These are phyloP conservation scores for Plasmopara muralis DNA, from an alignment of 352 stramenopile species.

Conservation along the genomic window DNA sequence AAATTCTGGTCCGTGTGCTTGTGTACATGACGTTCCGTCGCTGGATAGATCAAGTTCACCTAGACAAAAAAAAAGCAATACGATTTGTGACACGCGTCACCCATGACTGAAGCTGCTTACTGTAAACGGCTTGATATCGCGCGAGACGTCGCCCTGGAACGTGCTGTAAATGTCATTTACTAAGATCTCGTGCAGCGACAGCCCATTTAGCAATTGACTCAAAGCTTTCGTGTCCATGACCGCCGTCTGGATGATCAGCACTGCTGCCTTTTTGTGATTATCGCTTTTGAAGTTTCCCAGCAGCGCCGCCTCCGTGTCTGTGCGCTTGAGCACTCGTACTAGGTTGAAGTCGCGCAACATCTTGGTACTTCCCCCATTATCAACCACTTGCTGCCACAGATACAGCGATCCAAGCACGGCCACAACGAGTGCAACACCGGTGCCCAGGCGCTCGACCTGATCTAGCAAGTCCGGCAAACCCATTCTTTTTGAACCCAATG, in stretches of 20 bases:
- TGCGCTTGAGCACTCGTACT: constrained; percentile 57
- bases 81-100: background rate
- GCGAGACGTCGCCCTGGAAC: constrained; percentile 59
- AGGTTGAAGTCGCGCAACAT: constrained; percentile 51
- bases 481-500: background rate
- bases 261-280: constrained; percentile 44
- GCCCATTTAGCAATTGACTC: constrained; percentile 29
- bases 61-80: constrained; percentile 8
- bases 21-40: constrained; percentile 66
- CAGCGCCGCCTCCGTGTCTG: constrained; percentile 58
- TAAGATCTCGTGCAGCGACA: constrained; percentile 69
- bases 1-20: constrained; percentile 83
- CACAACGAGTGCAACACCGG: constrained; percentile 21
- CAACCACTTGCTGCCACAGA: constrained; percentile 20
- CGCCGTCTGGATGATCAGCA: constrained; percentile 65
- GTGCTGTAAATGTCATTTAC: constrained; percentile 83
- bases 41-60: constrained; percentile 80
- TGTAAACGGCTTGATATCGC: constrained; percentile 68
- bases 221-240: constrained; percentile 47
- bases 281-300: constrained; percentile 67
- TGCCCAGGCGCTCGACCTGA: constrained; percentile 22
- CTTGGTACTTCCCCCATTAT: constrained; percentile 25
- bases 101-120: constrained; percentile 12
- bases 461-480: constrained; percentile 12
- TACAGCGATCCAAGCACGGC: constrained; percentile 31